These are phyloP conservation scores for Botryosphaeria dothidea DNA, from an alignment of 2,329 filamentous ascomycete genomes.

Conservation along the genomic window DNA sequence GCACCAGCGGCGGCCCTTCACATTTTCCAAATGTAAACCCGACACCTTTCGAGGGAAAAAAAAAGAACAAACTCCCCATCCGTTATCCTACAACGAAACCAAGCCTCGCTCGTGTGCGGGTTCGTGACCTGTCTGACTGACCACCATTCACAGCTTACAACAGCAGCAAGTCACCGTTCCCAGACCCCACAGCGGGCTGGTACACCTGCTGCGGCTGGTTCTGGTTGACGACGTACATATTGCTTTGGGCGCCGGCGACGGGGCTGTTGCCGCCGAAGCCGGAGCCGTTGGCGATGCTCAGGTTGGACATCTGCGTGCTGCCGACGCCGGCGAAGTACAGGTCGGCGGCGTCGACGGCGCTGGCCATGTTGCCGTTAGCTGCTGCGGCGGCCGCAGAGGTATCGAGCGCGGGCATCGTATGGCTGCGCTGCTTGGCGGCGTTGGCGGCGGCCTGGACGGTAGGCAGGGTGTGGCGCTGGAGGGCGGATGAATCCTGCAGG, in stretches of 20 bases:
- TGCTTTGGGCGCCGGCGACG: conserved; percentile 38
- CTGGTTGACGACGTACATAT: conserved; percentile 73
- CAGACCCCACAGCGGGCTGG: conserved; percentile 64
- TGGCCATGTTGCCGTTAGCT: conserved; percentile 54
- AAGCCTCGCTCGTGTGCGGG: too few relatives aligned
- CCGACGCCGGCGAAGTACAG: conserved; percentile 84
- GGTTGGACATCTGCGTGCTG: conserved; percentile 71
- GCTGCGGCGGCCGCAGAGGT: conserved; percentile 7
- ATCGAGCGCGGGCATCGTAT: conserved; percentile 25
- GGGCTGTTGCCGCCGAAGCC: conserved; percentile 22
- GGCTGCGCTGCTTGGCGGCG: conserved; percentile 31
- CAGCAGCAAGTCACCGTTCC: conserved; percentile 73
- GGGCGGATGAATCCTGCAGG: conserved; percentile 78
- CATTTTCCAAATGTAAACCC: background rate
- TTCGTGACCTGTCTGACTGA: background rate
- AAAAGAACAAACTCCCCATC: background rate
- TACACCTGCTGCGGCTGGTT: conserved; percentile 76
- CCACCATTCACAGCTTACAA: conserved; percentile 43
- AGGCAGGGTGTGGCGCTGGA: conserved; percentile 72
- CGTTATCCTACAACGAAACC: background rate
- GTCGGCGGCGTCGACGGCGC: conserved; percentile 82
- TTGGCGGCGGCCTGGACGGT: conserved; percentile 52
- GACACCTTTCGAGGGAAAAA: background rate
- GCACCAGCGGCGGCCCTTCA: background rate
- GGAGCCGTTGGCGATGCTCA: conserved; percentile 62